These are phyloP conservation scores for Artomyces pyxidatus DNA, from an alignment of 768 basidiomycete genomes.

Conservation along the genomic window DNA sequence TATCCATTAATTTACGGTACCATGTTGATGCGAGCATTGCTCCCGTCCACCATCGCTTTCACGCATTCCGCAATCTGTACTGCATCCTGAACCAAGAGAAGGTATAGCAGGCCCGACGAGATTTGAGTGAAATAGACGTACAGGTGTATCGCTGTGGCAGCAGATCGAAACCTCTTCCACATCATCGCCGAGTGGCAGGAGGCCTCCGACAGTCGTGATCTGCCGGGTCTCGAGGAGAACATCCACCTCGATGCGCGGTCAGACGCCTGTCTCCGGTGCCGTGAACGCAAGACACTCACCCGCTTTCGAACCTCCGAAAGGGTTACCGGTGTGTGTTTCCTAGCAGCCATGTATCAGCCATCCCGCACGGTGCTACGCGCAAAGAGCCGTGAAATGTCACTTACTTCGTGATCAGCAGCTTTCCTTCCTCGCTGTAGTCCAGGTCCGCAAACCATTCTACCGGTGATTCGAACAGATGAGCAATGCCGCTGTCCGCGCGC, in stretches of 20 bases:
- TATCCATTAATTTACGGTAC: no score
- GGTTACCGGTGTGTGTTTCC: conserved; percentile 43
- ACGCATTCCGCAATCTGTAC: conserved; percentile 45
- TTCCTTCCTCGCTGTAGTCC: conserved; percentile 48
- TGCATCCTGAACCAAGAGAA: conserved; percentile 32
- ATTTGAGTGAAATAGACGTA: conserved; percentile 24
- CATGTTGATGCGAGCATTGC: no score
- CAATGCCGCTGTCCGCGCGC: background rate
- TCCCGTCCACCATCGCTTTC: conserved; percentile 47
- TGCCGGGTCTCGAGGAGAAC: conserved; percentile 33
- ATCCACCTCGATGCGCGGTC: conserved; percentile 28
- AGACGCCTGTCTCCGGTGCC: background rate
- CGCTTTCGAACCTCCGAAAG: conserved; percentile 33
- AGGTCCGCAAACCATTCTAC: conserved; percentile 63
- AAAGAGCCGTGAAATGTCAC: no score
- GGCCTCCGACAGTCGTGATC: conserved; percentile 37
- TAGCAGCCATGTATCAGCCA: conserved; percentile 14
- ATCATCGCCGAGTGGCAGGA: conserved; percentile 35
- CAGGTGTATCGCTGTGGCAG: conserved; percentile 58
- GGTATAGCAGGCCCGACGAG: background rate
- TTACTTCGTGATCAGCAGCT: conserved; percentile 52
- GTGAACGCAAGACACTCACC: conserved; percentile 23
- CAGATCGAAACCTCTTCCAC: conserved; percentile 51
- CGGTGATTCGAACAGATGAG: background rate
- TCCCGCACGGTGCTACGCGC: background rate